Percentiles rank a stretch among this genome's conserved stretches.
phyloP scores from a whole-genome alignment of 139 green algal genomes.

The Yamagishiella unicocca region DNA sequence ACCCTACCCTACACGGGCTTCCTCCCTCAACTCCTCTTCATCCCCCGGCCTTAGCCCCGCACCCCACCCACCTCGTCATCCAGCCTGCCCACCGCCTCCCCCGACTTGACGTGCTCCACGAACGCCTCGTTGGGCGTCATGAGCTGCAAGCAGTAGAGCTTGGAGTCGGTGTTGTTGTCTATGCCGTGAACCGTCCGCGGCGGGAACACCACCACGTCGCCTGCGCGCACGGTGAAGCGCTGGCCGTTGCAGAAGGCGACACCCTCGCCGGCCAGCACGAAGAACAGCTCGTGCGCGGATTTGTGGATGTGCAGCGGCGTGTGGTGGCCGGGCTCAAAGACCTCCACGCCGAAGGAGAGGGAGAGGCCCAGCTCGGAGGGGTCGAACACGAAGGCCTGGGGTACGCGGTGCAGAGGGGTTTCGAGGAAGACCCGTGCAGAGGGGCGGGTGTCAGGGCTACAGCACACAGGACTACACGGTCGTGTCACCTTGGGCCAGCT shows the following conservation, averaged over 20 bases:
- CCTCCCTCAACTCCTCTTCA: neutral
- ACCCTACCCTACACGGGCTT: too few relatives aligned
- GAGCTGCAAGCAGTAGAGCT: constrained; percentile 82
- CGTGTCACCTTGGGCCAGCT: too few relatives aligned
- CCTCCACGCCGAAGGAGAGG: constrained; percentile 84
- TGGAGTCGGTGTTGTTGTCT: constrained; percentile 67
- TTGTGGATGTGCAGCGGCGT: constrained; percentile 83
- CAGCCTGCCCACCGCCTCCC: constrained; percentile 52
- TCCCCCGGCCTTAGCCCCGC: neutral
- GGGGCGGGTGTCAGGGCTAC: too few relatives aligned
- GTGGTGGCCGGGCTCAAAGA: constrained; percentile 80
- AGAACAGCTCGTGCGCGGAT: constrained; percentile 88
- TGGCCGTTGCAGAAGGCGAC: constrained; percentile 71
- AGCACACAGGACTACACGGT: too few relatives aligned
- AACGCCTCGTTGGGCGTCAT: constrained; percentile 93
- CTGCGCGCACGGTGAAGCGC: constrained; percentile 65
- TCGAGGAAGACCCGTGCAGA: neutral
- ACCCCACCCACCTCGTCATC: constrained; percentile 39
- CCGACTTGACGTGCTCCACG: constrained; percentile 82
- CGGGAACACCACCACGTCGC: constrained; percentile 85
- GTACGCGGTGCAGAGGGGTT: neutral
- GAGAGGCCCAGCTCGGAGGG: constrained; percentile 61
- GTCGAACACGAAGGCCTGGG: constrained; percentile 79
- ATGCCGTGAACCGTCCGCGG: constrained; percentile 80
- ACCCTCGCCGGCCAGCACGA: constrained; percentile 82